Base-by-base conservation (phyloP, 129 eudicot genomes). In the Saussurea involucrata region DNA sequence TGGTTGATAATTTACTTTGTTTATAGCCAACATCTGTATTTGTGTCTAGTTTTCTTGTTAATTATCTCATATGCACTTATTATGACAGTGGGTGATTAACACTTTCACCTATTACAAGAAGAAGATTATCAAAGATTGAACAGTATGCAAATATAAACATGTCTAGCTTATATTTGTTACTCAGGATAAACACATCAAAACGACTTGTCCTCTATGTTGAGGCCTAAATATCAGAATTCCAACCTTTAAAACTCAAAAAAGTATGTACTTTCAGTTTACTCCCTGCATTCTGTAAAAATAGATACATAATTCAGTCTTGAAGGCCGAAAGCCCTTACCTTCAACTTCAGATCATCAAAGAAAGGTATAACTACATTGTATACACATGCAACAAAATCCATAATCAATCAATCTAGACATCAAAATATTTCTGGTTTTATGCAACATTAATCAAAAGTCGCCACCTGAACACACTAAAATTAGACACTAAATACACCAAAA, bases 311-410 rank as follows among this genome's bases (percentile, higher is more conserved):
- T 40, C 8, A 34, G 55, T 34, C 24, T 18, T 61, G 60, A 17
- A 74, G 8, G 29, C 70, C 69, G 61, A 60, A 61, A 22, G 17
- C 78, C 60, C 69, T 61, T 32, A 22, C 15, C 13, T 73, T 32
- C 69, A 74, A 36, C 44, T 17, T 75, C 60, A 29, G 53, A 66
- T 66, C 68, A 53, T 49, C 67, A 76, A 76, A 49, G 33, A 76
- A 37, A 75, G 63, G 27, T 29, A 46, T 49, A 67, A 22, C 49
- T 46, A 66, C 80, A 67, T 7, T 67, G 61, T n/a, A 21, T 4
- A 42, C 28, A 65, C 46, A 75, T 42, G 79, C 71, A 75, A 42
- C 24, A 32, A 40, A 25, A 33, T 66, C 12, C 69, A 63, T 75
- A 28, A 17, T 64, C 36, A 34, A 24, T 61, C 78, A 37, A 36